Evolutionary conservation across 345 rosid genomes (phyloP).

Genomic region (Linum trigynum): DNA sequence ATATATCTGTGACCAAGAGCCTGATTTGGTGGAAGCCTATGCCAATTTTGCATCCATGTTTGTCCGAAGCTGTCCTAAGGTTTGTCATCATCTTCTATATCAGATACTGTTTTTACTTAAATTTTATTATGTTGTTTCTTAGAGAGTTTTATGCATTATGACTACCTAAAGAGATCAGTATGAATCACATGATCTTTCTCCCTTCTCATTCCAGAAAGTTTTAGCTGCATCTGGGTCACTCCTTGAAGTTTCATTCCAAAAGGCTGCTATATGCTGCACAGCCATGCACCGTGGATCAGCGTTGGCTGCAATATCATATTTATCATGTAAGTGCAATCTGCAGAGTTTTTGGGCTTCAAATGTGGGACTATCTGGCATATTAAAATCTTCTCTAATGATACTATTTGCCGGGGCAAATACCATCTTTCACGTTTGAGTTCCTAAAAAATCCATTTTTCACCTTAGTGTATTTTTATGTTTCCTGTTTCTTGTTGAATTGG

Average conservation of each 20-base stretch:
- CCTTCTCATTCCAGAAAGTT: slow-evolving; percentile 44
- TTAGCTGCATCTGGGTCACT: slow-evolving; percentile 66
- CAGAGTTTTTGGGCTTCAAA: neutral
- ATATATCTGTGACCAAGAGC: slow-evolving; percentile 95
- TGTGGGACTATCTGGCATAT: neutral
- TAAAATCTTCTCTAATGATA: no score
- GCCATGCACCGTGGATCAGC: slow-evolving; percentile 99
- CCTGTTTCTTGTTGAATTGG: no score
- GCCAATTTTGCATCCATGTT: slow-evolving; percentile 75
- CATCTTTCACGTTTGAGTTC: no score
- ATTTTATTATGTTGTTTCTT: neutral
- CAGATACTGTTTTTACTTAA: neutral
- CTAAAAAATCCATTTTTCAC: no score
- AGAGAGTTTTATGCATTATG: slow-evolving; percentile 5
- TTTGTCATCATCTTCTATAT: slow-evolving; percentile 12
- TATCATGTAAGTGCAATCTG: slow-evolving; percentile 50
- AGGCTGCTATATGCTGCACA: slow-evolving; percentile 94
- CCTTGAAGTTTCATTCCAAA: slow-evolving; percentile 86
- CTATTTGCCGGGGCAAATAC: no score
- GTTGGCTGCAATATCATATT: slow-evolving; percentile 87
- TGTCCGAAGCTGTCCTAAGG: slow-evolving; percentile 72
- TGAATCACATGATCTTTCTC: slow-evolving; percentile 9
- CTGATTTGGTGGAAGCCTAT: slow-evolving; percentile 92
- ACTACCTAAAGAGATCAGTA: slow-evolving; percentile 1
- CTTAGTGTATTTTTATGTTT: no score